phyloP scores from a whole-genome alignment of 2,329 filamentous ascomycete genomes.

The Cyclaneusma minus region DNA sequence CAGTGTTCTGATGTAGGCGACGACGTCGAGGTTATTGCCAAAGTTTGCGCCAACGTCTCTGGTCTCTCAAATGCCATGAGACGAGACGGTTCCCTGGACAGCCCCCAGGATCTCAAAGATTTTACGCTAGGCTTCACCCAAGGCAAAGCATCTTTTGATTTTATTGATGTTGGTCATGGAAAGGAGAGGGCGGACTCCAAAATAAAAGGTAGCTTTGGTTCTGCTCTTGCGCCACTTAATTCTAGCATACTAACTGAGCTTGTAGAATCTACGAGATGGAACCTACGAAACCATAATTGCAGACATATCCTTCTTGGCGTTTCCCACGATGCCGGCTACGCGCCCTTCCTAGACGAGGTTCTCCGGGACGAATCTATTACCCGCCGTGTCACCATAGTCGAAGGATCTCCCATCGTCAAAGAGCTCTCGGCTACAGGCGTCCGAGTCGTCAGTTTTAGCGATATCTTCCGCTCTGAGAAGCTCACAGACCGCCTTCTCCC shows the following conservation, averaged over 20 bases:
- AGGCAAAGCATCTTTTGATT: constrained; percentile 42
- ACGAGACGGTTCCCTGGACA: constrained; percentile 29
- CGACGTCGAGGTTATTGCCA: constrained; percentile 37
- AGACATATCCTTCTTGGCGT: constrained; percentile 45
- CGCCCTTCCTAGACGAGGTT: constrained; percentile 40
- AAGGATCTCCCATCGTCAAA: constrained; percentile 33
- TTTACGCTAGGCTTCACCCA: constrained; percentile 47
- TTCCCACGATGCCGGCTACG: constrained; percentile 45
- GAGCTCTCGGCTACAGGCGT: constrained; percentile 32
- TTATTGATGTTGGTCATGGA: constrained; percentile 43
- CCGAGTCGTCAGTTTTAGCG: constrained; percentile 28
- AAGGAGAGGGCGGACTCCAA: constrained; percentile 45
- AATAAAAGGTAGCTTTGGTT: constrained; percentile 33
- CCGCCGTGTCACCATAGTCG: constrained; percentile 34
- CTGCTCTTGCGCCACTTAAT: neutral
- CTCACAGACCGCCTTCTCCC: constrained; percentile 23
- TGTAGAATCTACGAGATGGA: constrained; percentile 29
- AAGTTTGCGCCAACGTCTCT: constrained; percentile 37
- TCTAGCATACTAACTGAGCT: constrained; percentile 5
- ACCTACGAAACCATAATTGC: constrained; percentile 45
- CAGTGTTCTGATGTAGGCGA: constrained; percentile 27
- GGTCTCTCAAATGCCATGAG: constrained; percentile 34
- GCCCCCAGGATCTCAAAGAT: constrained; percentile 30
- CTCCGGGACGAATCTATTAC: constrained; percentile 26
- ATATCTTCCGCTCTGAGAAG: constrained; percentile 39